Percentiles rank a stretch among this genome's conserved stretches.
Evolutionary conservation across 768 basidiomycete genomes (phyloP).

Genomic region (Heimioporus sp.): DNA sequence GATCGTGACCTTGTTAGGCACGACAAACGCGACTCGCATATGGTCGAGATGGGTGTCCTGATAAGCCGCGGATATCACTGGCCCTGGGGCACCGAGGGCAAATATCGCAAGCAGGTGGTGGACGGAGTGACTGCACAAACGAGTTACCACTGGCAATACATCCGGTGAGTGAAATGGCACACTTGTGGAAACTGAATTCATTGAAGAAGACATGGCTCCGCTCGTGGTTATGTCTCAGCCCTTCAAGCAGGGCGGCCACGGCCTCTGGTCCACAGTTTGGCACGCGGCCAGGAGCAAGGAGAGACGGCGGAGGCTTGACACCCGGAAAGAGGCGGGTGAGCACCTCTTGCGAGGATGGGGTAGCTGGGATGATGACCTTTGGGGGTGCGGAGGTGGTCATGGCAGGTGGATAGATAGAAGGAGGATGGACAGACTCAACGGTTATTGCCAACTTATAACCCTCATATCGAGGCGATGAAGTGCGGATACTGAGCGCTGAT

Average conservation of each 20-base stretch:
- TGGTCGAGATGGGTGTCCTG: constrained; percentile 37
- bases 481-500: too few species aligned
- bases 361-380: constrained; percentile 15
- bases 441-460: constrained; percentile 8
- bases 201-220: constrained; percentile 57
- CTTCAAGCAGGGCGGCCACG: constrained; percentile 35
- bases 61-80: constrained; percentile 43
- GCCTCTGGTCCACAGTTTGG: constrained; percentile 40
- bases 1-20: constrained; percentile 22
- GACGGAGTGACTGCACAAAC: constrained; percentile 46
- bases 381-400: constrained; percentile 31
- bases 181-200: constrained; percentile 33
- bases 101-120: constrained; percentile 61
- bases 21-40: constrained; percentile 33
- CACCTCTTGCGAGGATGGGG: constrained; percentile 17
- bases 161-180: background rate
- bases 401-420: background rate
- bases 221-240: constrained; percentile 51
- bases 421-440: background rate
- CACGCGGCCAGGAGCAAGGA: constrained; percentile 35
- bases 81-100: constrained; percentile 51
- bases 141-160: background rate
- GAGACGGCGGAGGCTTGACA: constrained; percentile 29
- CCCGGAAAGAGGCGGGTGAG: constrained; percentile 33
- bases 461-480: background rate